phyloP scores from a whole-genome alignment of 169 alveolate genomes.

The Babesia caballi region DNA sequence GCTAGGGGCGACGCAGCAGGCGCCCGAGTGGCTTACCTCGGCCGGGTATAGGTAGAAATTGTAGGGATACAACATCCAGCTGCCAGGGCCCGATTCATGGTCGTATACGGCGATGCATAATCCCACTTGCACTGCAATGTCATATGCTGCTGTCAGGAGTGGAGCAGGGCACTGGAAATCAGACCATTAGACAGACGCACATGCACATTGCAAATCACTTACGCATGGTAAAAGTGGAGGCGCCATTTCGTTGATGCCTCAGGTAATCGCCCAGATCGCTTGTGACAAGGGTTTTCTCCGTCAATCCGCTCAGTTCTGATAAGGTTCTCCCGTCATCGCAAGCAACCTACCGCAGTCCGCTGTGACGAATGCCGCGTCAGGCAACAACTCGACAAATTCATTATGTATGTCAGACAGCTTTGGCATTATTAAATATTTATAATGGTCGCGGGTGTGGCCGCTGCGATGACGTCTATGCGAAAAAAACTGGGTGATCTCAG shows the following conservation, averaged over 20 bases:
- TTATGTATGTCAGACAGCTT: conserved; percentile 1
- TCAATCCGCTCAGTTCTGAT: conserved; percentile 54
- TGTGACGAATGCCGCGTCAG: conserved; percentile 35
- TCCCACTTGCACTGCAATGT: conserved; percentile 65
- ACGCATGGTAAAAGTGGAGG: background rate
- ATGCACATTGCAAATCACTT: conserved; percentile 8
- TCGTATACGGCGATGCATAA: conserved; percentile 58
- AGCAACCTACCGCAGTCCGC: conserved; percentile 49
- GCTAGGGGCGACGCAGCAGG: background rate
- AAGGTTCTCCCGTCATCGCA: background rate
- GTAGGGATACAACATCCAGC: conserved; percentile 70
- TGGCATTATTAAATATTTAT: conserved; percentile 16
- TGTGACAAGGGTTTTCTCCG: background rate
- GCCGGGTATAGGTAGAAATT: conserved; percentile 57
- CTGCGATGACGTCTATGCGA: too few relatives aligned
- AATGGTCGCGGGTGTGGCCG: too few relatives aligned
- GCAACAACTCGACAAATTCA: conserved; percentile 8
- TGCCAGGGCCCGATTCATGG: background rate
- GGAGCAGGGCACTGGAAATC: background rate
- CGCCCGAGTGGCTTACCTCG: background rate
- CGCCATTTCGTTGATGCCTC: background rate
- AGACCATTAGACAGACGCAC: background rate
- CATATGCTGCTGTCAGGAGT: background rate
- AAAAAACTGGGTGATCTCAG: too few relatives aligned
- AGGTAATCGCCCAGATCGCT: conserved; percentile 13